Percentiles rank a stretch among this genome's conserved stretches.
Evolutionary conservation across 257 asterid genomes (phyloP).

Genomic region (Fraxinus americana): DNA sequence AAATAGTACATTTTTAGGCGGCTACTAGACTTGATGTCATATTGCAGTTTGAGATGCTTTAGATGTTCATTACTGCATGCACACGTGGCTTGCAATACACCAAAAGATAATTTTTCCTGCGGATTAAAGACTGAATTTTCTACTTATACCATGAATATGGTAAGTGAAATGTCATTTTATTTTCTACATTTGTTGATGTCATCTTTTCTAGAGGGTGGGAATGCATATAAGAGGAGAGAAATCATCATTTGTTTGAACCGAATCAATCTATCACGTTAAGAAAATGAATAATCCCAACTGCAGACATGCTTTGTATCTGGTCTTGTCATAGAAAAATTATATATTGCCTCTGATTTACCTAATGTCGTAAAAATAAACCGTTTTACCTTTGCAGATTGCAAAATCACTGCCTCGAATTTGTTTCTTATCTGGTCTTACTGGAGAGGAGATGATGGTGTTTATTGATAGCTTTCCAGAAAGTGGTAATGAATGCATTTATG

Average conservation of each 20-base stretch:
- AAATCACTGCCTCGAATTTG: constrained; percentile 81
- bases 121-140: background rate
- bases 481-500: constrained; percentile 47
- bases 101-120: background rate
- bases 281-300: background rate
- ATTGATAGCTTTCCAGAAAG: constrained; percentile 82
- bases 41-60: constrained; percentile 4
- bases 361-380: background rate
- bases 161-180: background rate
- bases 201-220: background rate
- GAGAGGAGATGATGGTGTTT: constrained; percentile 99
- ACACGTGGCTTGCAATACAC: background rate
- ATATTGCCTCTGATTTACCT: background rate
- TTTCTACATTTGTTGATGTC: background rate
- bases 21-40: background rate
- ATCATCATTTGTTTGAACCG: background rate
- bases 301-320: background rate
- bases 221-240: background rate
- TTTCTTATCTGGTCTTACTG: constrained; percentile 88
- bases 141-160: background rate
- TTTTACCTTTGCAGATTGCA: constrained; percentile 58
- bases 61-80: background rate
- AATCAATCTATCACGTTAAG: background rate
- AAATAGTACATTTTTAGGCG: background rate
- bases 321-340: background rate